These are phyloP conservation scores for Pseudocercospora macadamiae DNA, from an alignment of 2,329 filamentous ascomycete genomes.

Conservation along the genomic window DNA sequence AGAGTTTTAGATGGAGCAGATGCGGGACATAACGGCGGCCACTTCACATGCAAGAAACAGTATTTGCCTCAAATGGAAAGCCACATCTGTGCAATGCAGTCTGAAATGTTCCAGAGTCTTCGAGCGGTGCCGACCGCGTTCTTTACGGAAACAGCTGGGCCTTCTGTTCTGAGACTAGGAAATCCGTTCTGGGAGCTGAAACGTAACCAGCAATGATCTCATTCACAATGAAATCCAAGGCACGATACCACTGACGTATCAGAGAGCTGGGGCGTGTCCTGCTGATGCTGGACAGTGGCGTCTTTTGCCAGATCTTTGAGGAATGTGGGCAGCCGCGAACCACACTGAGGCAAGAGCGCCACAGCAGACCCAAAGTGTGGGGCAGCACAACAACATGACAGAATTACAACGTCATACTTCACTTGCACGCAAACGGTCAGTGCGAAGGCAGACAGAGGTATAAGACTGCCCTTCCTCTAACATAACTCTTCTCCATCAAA, in stretches of 20 bases:
- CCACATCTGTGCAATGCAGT: too few species aligned
- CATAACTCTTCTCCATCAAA: conserved; percentile 7
- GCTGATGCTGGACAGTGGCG: not conserved
- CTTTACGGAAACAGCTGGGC: not conserved
- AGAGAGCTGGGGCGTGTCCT: not conserved
- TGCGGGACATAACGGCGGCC: not conserved
- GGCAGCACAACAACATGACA: too few species aligned
- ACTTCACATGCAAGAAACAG: not conserved
- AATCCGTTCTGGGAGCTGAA: not conserved
- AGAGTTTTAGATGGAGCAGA: not conserved
- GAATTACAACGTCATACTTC: not conserved
- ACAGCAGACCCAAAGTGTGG: too few species aligned
- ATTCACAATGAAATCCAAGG: not conserved
- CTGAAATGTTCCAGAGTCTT: not conserved
- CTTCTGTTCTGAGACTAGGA: not conserved
- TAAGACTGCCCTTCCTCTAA: not conserved
- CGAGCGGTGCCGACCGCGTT: not conserved
- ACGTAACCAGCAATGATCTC: not conserved
- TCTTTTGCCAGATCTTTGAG: too few species aligned
- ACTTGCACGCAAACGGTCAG: not conserved
- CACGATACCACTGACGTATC: not conserved
- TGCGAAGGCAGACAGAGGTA: not conserved
- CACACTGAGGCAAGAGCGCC: too few species aligned
- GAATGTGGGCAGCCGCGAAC: too few species aligned
- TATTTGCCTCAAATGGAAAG: too few species aligned